Conservation (phyloP, 2,329 filamentous ascomycete genomes). For the Arthrobotrys sphaeroides region DNA sequence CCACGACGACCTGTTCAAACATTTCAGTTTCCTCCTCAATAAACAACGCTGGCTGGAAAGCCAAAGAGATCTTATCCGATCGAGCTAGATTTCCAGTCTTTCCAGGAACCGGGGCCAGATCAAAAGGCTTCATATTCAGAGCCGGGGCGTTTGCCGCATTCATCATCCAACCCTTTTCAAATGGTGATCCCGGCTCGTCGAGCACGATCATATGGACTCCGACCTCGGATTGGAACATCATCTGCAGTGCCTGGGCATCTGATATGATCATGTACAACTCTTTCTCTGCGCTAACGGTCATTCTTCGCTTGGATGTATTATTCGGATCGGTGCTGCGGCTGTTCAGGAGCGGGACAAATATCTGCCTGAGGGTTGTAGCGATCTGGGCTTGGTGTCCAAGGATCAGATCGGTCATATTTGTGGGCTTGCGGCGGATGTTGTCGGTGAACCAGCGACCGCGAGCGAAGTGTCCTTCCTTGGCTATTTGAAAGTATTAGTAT, state of each 20-base stretch:
- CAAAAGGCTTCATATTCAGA: conserved; percentile 9
- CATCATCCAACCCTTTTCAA: conserved; percentile 31
- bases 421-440: conserved; percentile 37
- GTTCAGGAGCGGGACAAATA: conserved; percentile 43
- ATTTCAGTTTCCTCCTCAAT: conserved; percentile 23
- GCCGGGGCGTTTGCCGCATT: conserved; percentile 14
- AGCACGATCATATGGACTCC: conserved; percentile 21
- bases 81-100: not conserved
- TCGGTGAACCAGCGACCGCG: conserved; percentile 38
- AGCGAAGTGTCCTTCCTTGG: conserved; percentile 16
- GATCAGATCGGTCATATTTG: conserved; percentile 19
- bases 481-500: not conserved
- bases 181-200: conserved; percentile 19
- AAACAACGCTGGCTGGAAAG: conserved; percentile 41
- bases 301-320: not conserved
- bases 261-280: conserved; percentile 40
- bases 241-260: conserved; percentile 42
- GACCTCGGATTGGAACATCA: conserved; percentile 53
- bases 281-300: conserved; percentile 23
- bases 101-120: conserved; percentile 8
- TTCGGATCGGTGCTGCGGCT: not conserved
- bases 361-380: conserved; percentile 27
- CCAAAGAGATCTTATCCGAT: conserved; percentile 14
- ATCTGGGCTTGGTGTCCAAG: conserved; percentile 28
- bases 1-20: conserved; percentile 17